A percentile compares a stretch with the other conserved stretches of the same genome.
Conservation (phyloP, 2,329 filamentous ascomycete species). For the Madurella mycetomatis region DNA sequence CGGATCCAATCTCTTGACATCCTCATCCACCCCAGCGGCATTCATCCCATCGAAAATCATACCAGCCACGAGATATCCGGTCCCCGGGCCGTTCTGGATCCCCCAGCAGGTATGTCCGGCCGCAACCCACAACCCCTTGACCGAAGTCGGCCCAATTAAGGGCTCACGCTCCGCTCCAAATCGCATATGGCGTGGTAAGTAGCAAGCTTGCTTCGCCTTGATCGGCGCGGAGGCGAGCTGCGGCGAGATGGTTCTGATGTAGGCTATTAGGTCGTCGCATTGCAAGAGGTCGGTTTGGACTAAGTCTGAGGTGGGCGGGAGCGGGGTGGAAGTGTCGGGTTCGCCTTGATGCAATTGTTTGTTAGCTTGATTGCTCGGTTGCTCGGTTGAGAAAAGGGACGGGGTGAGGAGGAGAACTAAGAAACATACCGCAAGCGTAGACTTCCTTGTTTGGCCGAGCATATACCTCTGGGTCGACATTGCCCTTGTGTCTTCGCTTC, state of each 20-base stretch:
- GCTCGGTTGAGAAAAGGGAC: too few species aligned
- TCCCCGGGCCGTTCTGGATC: slow-evolving; percentile 91
- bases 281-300: slow-evolving; percentile 70
- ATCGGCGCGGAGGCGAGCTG: slow-evolving; percentile 64
- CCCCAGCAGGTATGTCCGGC: slow-evolving; percentile 97
- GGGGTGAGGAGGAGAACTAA: too few species aligned
- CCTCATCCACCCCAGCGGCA: slow-evolving; percentile 55
- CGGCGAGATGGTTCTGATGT: slow-evolving; percentile 64
- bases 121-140: slow-evolving; percentile 73
- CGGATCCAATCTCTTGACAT: slow-evolving; percentile 63
- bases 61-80: slow-evolving; percentile 75
- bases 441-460: slow-evolving; percentile 83
- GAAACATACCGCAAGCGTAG: slow-evolving; percentile 78
- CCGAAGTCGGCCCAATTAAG: slow-evolving; percentile 69
- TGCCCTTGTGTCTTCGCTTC: slow-evolving; percentile 52
- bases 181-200: slow-evolving; percentile 72
- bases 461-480: slow-evolving; percentile 88
- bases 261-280: slow-evolving; percentile 81
- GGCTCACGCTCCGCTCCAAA: slow-evolving; percentile 62
- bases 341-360: slow-evolving; percentile 47
- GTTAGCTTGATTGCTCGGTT: too few species aligned
- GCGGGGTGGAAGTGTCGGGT: slow-evolving; percentile 67
- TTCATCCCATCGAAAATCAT: slow-evolving; percentile 59
- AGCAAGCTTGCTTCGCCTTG: slow-evolving; percentile 81
- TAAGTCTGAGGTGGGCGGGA: slow-evolving; percentile 70